Conservation (phyloP, 2,329 filamentous ascomycete species). For the Lasiodiplodia theobromae region DNA sequence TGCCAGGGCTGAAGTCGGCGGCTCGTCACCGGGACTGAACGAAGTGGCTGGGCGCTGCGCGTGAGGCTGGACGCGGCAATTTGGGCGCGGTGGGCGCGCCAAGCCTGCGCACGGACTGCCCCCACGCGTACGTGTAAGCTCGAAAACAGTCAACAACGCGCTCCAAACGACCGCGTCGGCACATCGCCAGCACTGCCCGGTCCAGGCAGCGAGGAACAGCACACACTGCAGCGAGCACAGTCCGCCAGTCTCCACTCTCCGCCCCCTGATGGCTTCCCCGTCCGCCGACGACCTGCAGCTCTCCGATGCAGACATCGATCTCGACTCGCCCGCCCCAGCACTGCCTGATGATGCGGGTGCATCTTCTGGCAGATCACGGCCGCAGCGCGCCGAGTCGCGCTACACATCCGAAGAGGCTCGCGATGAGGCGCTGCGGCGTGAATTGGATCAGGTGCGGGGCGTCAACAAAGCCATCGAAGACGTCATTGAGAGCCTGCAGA, state of each 20-base stretch:
- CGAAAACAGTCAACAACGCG: constrained; percentile 28
- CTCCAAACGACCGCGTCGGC: neutral
- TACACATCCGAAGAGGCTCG: constrained; percentile 72
- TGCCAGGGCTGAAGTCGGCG: constrained; percentile 18
- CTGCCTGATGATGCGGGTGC: constrained; percentile 39
- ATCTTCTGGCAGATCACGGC: constrained; percentile 41
- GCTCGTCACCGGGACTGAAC: neutral
- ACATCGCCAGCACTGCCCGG: constrained; percentile 25
- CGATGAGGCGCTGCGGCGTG: constrained; percentile 76
- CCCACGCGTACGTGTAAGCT: constrained; percentile 26
- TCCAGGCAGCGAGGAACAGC: constrained; percentile 25
- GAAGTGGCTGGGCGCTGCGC: constrained; percentile 13
- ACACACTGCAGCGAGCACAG: constrained; percentile 23
- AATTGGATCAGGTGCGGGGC: constrained; percentile 81
- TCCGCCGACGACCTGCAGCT: constrained; percentile 60
- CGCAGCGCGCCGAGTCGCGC: constrained; percentile 52
- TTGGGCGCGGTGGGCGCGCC: neutral
- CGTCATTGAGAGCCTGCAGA: constrained; percentile 73
- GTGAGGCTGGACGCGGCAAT: constrained; percentile 14
- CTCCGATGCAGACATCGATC: constrained; percentile 65
- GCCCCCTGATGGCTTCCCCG: constrained; percentile 37
- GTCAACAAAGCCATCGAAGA: constrained; percentile 89
- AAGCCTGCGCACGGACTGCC: constrained; percentile 18
- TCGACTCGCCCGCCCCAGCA: constrained; percentile 60
- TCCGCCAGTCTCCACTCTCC: constrained; percentile 4